A percentile compares a stretch with the other conserved stretches of the same genome.
phyloP scores from a whole-genome alignment of 306 rosid genomes.

The Prinsepia uniflora region DNA sequence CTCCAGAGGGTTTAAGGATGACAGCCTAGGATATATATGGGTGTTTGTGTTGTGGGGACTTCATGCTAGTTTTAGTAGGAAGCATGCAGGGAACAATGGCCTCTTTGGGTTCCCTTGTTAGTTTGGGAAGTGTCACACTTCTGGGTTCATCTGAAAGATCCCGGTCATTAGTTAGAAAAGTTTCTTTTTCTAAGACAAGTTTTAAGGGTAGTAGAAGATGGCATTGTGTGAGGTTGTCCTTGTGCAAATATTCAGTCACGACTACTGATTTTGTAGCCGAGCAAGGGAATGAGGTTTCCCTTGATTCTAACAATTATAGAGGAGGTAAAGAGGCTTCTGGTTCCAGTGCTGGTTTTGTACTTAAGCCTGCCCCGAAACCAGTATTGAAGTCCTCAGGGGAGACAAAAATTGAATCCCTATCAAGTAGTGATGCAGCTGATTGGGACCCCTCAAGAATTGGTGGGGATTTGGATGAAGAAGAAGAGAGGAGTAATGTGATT shows the following conservation, averaged over 20 bases:
- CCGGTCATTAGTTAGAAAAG: slow-evolving; percentile 54
- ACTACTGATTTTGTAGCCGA: slow-evolving; percentile 80
- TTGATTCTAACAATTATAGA: slow-evolving; percentile 57
- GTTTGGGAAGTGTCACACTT: slow-evolving; percentile 54
- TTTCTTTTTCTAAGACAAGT: slow-evolving; percentile 58
- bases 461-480: slow-evolving; percentile 32
- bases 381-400: slow-evolving; percentile 51
- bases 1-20: slow-evolving; percentile 15
- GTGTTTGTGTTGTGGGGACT: slow-evolving; percentile 25
- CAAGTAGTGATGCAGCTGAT: slow-evolving; percentile 30
- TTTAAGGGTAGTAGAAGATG: slow-evolving; percentile 49
- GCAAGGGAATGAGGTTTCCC: slow-evolving; percentile 69
- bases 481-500: slow-evolving; percentile 72
- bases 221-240: slow-evolving; percentile 72
- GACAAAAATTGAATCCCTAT: slow-evolving; percentile 35
- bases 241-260: slow-evolving; percentile 81
- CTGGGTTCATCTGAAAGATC: slow-evolving; percentile 57
- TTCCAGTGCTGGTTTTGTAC: slow-evolving; percentile 52
- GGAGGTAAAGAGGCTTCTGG: slow-evolving; percentile 44
- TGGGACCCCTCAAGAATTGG: slow-evolving; percentile 41
- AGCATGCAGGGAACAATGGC: slow-evolving; percentile 78
- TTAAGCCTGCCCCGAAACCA: slow-evolving; percentile 86
- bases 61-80: slow-evolving; percentile 53
- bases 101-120: slow-evolving; percentile 70
- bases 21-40: slow-evolving; percentile 21